Base-by-base conservation (phyloP, 192 early-diverging fungal species). In the Ambispora gerdemannii region DNA sequence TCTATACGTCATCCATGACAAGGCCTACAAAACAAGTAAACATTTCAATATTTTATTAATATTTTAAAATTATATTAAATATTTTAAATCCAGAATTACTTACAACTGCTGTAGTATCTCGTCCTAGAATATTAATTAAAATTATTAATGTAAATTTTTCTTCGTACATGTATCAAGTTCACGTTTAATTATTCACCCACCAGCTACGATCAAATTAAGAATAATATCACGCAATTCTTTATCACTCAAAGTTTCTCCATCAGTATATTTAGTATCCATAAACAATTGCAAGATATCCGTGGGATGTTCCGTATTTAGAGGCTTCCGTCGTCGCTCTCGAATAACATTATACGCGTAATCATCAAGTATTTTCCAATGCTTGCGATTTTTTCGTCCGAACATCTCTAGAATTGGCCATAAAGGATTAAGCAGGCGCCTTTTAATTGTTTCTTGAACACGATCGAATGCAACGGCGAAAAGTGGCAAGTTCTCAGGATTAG, bases 51-150 rank as follows among this genome's bases (percentile, higher is more conserved):
- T 36, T 35, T 24, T 63, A 4, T 11, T 32, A 32, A n/a, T 15
- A 36, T 17, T 30, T 17, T 17, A 15, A 50, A 66, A 51, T 34
- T 27, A 30, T 17, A 65, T 49, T 27, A 27, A 11, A 19, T 19
- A 28, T 28, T 30, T 50, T 25, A 28, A 49, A 50, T 13, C 28
- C 20, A 66, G 11, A 25, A 15, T 67, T 51, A 33, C 50, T 24
- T 53, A 79, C 77, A 66, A 86, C 79, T 20, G 91, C 78, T 43
- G 87, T 86, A 34, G 85, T 78, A 75, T 87, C 79, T 68, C 87
- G 77, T 70, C 86, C 84, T 62, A 76, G 58, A 4, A 64, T 74
- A 71, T 25, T 25, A 8, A 66, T 11, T 28, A 68, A 19, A 27
- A 59, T 15, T 35, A 30, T 4, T 13, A 7, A 64, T 20, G 7